Evolutionary conservation across 257 asterid species (phyloP), one percentile per base, ranked within the genome.

Genomic region (Solanum dulcamara): DNA sequence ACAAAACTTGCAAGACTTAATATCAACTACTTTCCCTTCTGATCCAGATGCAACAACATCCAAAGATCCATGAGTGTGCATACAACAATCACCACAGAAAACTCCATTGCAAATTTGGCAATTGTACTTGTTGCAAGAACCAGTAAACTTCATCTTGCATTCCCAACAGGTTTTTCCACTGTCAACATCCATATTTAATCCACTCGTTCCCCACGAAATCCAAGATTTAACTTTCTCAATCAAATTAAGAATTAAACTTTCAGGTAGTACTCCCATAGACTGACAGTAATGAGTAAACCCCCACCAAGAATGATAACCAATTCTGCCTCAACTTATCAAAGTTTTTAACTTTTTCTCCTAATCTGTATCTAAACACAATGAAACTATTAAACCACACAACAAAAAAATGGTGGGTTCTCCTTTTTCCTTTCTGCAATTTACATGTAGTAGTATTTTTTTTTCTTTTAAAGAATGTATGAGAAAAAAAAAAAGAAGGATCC

Each of bases 211-310:
- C 93, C 93, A 89, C 85, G 88, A 86, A 85, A 94, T 74, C 93
- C 93, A 93, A 90, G 95, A 92, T 81, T 88, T 89, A 84, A 93
- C 83, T 92, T 93, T 93, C 85, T 90, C 96, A 50, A 93, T 86
- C 86, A 96, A 92, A 87, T 88, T 88, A 77, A 89, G 88, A 66
- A 91, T 70, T 80, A 91, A 89, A 87, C 87, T 87, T 90, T 91
- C 92, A 84, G 87, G 91, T 89, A 90, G 91, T 89, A 91, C 86
- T 93, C 95, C 95, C 95, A 92, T 90, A 90, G 88, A 92, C 92
- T 86, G 88, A 87, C 68, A 85, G 84, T 53, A 62, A 64, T 60
- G 68, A 60, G 33, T 60, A 28, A 15, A 28, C 46, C 66, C 90
- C 90, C 88, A 86, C 90, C 84, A 75, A 90, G 85, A 85, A 84